Conservation (phyloP, 768 basidiomycete species). For the Mycena epipterygia region DNA sequence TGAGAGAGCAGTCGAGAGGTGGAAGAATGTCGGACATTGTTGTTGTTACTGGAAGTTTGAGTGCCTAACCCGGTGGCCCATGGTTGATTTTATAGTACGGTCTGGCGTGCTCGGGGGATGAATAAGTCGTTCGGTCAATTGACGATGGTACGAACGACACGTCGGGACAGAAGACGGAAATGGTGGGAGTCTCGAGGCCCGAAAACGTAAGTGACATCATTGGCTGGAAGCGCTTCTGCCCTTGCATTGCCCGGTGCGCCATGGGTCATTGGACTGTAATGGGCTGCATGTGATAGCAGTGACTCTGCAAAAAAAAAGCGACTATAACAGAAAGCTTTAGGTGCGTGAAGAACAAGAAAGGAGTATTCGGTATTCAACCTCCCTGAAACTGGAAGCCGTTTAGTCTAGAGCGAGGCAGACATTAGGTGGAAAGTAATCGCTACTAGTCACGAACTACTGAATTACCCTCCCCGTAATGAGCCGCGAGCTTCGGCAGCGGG, state of each 20-base stretch:
- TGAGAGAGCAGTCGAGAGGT: constrained; percentile 24
- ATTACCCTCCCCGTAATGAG: background rate
- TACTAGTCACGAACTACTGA: background rate
- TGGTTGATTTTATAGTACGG: too few relatives aligned
- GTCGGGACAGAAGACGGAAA: background rate
- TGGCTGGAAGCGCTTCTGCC: background rate
- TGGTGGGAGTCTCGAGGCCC: background rate
- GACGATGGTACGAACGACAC: background rate
- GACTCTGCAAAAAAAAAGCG: too few relatives aligned
- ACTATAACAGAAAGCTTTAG: background rate
- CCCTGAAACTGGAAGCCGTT: too few relatives aligned
- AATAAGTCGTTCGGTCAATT: background rate
- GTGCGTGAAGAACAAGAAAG: too few relatives aligned
- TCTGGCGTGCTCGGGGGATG: background rate
- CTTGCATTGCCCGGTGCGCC: background rate
- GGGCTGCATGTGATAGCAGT: too few relatives aligned
- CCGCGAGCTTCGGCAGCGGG: background rate
- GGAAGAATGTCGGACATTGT: background rate
- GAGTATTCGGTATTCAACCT: too few relatives aligned
- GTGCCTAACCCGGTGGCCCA: background rate
- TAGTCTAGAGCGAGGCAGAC: too few relatives aligned
- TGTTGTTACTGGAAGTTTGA: too few relatives aligned
- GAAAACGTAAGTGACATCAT: background rate
- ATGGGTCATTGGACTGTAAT: background rate
- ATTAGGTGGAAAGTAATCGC: background rate